Evolutionary conservation across 371 early-diverging fungal species (phyloP), one percentile per base, ranked within the genome.

Genomic region (Zancudomyces culisetae): DNA sequence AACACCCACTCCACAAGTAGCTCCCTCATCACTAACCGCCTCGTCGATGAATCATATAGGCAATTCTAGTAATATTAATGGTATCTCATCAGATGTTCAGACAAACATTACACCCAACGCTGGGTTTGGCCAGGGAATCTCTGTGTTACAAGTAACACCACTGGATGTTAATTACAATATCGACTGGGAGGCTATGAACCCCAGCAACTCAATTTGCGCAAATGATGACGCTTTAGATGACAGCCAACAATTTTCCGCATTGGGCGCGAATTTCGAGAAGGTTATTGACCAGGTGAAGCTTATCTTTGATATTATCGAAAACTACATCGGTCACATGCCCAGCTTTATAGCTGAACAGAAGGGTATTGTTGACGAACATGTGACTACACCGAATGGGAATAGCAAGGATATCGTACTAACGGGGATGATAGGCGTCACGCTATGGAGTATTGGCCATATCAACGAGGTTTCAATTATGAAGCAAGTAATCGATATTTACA

Each of bases 61-160:
- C n/a, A n/a, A n/a, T n/a, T n/a, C n/a, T n/a, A n/a, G n/a, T n/a
- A n/a, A n/a, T n/a, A n/a, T n/a, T n/a, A n/a, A n/a, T n/a, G n/a
- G n/a, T n/a, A n/a, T n/a, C n/a, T n/a, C n/a, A n/a, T n/a, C n/a
- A n/a, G n/a, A n/a, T n/a, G n/a, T n/a, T n/a, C n/a, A n/a, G n/a
- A n/a, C n/a, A n/a, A 10, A 10, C 6, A 4, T 43, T 24, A n/a
- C 43, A 43, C 24, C 43, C 6, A 21, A 10, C 27, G 35, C 35
- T 10, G 53, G 56, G 13, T 65, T 65, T 43, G 66, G 66, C 20
- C 48, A 53, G 0, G 66, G 66, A 2, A 55, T 65, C 24, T 66
- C 67, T 20, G 30, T 52, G 8, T 45, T 58, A 22, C 35, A 57
- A 1, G 66, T 55, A 2, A 27, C 63, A 24, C 66, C 66, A 3